Evolutionary conservation across 371 early-diverging fungal species (phyloP).

Genomic region (Rhizopus arrhizus): DNA sequence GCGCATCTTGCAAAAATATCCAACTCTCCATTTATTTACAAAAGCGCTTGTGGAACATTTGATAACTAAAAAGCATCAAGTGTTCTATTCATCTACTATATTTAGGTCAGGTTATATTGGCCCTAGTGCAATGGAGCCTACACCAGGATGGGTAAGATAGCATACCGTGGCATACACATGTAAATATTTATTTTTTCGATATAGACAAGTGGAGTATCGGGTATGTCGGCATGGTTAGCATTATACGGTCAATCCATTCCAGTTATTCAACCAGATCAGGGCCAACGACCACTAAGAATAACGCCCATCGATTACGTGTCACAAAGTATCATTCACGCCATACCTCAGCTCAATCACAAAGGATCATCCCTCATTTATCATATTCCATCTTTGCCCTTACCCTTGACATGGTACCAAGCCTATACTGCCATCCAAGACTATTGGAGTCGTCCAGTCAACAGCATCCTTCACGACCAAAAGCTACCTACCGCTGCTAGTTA

Average conservation of each 20-base stretch:
- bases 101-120: constrained; percentile 53
- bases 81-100: constrained; percentile 44
- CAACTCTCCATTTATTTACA: constrained; percentile 56
- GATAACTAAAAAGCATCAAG: constrained; percentile 37
- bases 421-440: constrained; percentile 33
- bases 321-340: constrained; percentile 19
- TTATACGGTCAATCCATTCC: constrained; percentile 29
- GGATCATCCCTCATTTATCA: constrained; percentile 22
- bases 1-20: constrained; percentile 36
- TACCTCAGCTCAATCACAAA: constrained; percentile 19
- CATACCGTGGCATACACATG: neutral
- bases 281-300: constrained; percentile 27
- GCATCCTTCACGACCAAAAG: constrained; percentile 8
- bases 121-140: constrained; percentile 44
- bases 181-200: neutral
- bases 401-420: constrained; percentile 28
- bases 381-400: constrained; percentile 13
- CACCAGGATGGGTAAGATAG: constrained; percentile 52
- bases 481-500: constrained; percentile 23
- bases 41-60: constrained; percentile 55
- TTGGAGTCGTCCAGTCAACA: constrained; percentile 28
- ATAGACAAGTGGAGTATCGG: constrained; percentile 46
- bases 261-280: constrained; percentile 31
- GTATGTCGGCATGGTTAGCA: constrained; percentile 39
- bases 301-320: constrained; percentile 47